A percentile compares a stretch with the other conserved stretches of the same genome.
These are phyloP conservation scores for Pythium utonaiense DNA, from an alignment of 352 stramenopile species.

Conservation along the genomic window DNA sequence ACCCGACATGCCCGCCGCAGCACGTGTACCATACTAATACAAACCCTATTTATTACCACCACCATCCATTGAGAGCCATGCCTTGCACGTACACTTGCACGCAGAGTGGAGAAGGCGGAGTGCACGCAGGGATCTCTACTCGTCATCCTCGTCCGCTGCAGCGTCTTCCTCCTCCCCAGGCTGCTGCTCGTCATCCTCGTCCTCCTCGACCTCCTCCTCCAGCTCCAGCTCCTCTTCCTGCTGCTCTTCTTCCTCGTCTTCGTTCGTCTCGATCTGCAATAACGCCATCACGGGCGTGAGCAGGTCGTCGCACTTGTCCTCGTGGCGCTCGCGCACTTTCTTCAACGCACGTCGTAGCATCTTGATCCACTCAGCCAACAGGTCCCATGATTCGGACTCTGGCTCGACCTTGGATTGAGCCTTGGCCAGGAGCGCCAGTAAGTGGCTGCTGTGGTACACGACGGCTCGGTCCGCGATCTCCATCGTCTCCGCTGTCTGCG, in stretches of 20 bases:
- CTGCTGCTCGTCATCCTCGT: too few species aligned
- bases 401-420: slow-evolving; percentile 18
- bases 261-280: not conserved
- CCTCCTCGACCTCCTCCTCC: not conserved
- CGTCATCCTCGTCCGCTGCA: not conserved
- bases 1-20: not conserved
- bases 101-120: not conserved
- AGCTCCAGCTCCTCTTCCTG: not conserved
- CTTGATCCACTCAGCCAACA: slow-evolving; percentile 36
- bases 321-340: slow-evolving; percentile 29
- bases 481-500: slow-evolving; percentile 44
- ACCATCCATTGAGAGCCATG: not conserved
- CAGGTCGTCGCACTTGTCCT: slow-evolving; percentile 50
- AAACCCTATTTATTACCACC: slow-evolving; percentile 16
- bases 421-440: slow-evolving; percentile 52
- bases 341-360: slow-evolving; percentile 40
- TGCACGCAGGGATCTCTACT: not conserved
- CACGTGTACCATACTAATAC: slow-evolving; percentile 14
- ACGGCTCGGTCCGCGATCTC: slow-evolving; percentile 54
- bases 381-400: slow-evolving; percentile 23
- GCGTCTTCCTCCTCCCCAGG: not conserved
- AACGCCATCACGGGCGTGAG: slow-evolving; percentile 31
- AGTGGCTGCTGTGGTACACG: slow-evolving; percentile 62
- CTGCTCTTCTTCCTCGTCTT: not conserved
- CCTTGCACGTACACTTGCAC: not conserved